Conservation (phyloP, 2,329 filamentous ascomycete species). For the Chrysoporthe puriensis region DNA sequence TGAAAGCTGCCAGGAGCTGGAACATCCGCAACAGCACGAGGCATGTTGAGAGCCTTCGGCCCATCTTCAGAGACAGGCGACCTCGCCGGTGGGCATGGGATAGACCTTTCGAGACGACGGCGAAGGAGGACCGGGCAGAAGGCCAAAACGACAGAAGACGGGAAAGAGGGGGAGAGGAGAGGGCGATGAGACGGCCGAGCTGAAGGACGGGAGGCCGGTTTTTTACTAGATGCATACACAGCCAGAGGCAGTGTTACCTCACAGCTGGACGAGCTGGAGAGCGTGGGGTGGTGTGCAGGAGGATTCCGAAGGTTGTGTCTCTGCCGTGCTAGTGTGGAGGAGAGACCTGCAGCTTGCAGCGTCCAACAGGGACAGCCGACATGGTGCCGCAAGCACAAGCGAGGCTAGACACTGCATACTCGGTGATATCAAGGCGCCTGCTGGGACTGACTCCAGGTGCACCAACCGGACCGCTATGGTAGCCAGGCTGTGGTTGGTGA, state of each 20-base stretch:
- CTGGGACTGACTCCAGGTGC: not conserved
- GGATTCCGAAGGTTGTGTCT: conserved; percentile 22
- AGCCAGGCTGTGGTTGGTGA: conserved; percentile 7
- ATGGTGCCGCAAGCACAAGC: conserved; percentile 4
- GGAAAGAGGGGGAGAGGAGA: conserved; percentile 4
- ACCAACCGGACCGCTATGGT: not conserved
- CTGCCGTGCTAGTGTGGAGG: conserved; percentile 19
- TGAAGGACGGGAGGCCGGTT: conserved; percentile 9
- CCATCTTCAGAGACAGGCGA: conserved; percentile 20
- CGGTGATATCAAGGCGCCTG: not conserved
- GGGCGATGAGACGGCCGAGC: not conserved
- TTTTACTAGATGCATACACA: conserved; percentile 7
- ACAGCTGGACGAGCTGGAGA: conserved; percentile 16
- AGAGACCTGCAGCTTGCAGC: conserved; percentile 13
- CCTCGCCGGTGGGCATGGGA: conserved; percentile 14
- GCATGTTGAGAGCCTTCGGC: conserved; percentile 39
- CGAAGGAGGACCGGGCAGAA: not conserved
- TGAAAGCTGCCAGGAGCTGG: conserved; percentile 39
- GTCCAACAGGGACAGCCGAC: not conserved
- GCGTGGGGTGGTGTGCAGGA: conserved; percentile 19
- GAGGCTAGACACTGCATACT: conserved; percentile 8
- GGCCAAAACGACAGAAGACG: not conserved
- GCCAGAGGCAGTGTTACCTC: conserved; percentile 16
- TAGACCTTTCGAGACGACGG: not conserved
- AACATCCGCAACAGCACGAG: conserved; percentile 38